These are phyloP conservation scores for Boeremia exigua DNA, from an alignment of 2,329 filamentous ascomycete species.

Conservation along the genomic window DNA sequence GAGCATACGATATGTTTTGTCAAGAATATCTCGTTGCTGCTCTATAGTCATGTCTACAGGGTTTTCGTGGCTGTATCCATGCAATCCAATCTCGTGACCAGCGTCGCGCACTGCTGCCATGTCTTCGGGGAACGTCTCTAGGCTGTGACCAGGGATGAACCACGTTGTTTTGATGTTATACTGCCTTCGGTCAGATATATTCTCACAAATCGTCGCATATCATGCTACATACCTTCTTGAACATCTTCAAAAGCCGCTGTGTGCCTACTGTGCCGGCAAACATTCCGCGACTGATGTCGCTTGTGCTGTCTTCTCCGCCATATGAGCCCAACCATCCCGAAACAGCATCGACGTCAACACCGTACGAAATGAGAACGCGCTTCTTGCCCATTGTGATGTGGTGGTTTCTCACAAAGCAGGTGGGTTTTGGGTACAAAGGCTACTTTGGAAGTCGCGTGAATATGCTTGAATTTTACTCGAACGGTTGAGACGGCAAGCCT, in stretches of 20 bases:
- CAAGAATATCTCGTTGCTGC: conserved; percentile 76
- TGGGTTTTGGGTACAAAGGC: neutral
- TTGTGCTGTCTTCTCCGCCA: conserved; percentile 73
- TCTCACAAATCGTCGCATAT: neutral
- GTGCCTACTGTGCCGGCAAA: conserved; percentile 75
- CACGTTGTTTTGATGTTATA: conserved; percentile 73
- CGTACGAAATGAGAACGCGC: conserved; percentile 64
- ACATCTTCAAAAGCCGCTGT: conserved; percentile 71
- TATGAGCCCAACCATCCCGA: conserved; percentile 78
- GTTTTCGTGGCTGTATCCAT: conserved; percentile 77
- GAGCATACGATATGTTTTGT: conserved; percentile 74
- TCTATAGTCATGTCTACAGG: conserved; percentile 74
- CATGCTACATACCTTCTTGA: conserved; percentile 58
- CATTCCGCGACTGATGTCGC: conserved; percentile 71
- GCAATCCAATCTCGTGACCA: conserved; percentile 71
- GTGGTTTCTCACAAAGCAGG: neutral
- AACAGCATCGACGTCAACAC: conserved; percentile 72
- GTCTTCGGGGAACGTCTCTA: conserved; percentile 72
- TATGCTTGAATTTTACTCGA: neutral
- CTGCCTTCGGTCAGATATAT: neutral
- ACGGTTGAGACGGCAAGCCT: neutral
- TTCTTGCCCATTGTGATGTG: conserved; percentile 52
- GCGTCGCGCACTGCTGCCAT: conserved; percentile 65
- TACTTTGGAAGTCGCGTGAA: neutral
- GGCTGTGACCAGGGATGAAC: conserved; percentile 66